Evolutionary conservation across 2,329 filamentous ascomycete species (phyloP).

Genomic region (Fusarium proliferatum): DNA sequence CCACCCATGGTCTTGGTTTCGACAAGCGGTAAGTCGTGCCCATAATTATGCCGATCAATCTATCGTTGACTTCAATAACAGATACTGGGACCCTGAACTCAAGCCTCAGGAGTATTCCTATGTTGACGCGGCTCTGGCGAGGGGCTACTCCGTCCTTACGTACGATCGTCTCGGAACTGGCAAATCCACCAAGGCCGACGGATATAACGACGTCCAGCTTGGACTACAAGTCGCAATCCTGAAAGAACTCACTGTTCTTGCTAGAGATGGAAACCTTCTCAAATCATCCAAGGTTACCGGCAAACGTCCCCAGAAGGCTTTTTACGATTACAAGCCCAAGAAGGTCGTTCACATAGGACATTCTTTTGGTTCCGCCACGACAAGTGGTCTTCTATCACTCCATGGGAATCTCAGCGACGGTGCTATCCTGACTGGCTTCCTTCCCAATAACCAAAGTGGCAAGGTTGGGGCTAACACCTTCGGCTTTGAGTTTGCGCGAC

Average conservation of each 20-base stretch:
- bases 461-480: background rate
- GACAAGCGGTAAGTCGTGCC: background rate
- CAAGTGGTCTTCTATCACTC: background rate
- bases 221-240: background rate
- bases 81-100: background rate
- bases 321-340: background rate
- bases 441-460: background rate
- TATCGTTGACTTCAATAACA: too few species aligned
- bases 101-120: background rate
- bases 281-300: fast-evolving
- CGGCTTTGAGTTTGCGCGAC: background rate
- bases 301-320: fast-evolving
- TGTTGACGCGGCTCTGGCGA: background rate
- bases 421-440: background rate
- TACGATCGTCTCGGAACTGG: background rate
- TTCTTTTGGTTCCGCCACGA: background rate
- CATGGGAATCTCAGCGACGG: background rate
- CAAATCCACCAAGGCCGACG: background rate
- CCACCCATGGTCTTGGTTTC: background rate
- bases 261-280: fast-evolving
- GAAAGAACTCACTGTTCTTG: background rate
- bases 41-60: too few species aligned
- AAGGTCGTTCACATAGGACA: background rate
- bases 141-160: background rate
- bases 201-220: background rate